A percentile compares a stretch with the other conserved stretches of the same genome.
Conservation (phyloP, 169 alveolate species). For the Plasmodium fragile region DNA sequence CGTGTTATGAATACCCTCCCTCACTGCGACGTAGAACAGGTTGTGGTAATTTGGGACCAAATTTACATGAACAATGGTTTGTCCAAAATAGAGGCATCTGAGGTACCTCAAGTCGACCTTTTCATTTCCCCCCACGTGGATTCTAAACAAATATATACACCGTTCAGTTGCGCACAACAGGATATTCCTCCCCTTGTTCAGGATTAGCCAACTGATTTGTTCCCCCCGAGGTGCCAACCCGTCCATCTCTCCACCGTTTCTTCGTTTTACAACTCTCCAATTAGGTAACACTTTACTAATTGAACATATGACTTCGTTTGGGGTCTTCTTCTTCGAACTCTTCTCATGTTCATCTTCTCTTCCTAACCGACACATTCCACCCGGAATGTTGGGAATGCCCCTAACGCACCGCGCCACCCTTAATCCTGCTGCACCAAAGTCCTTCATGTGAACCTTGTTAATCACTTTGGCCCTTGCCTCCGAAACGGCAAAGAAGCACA, state of each 20-base stretch:
- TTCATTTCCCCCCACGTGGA: constrained; percentile 39
- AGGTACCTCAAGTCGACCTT: constrained; percentile 33
- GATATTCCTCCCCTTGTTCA: constrained; percentile 24
- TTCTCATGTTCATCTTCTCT: not conserved
- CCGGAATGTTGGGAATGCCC: not conserved
- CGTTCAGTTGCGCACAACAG: constrained; percentile 14
- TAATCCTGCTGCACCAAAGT: not conserved
- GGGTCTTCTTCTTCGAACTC: not conserved
- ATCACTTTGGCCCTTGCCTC: constrained; percentile 23
- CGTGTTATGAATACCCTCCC: not conserved
- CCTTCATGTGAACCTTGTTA: not conserved
- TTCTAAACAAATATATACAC: constrained; percentile 15
- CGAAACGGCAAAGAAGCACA: constrained; percentile 31
- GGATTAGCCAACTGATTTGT: constrained; percentile 21
- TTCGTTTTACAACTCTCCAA: not conserved
- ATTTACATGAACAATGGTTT: constrained; percentile 25
- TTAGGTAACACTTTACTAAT: not conserved
- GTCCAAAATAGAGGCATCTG: not conserved
- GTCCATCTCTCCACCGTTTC: not conserved
- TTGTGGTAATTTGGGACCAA: constrained; percentile 26
- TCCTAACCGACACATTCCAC: not conserved
- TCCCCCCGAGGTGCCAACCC: not conserved
- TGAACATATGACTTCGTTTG: constrained; percentile 2
- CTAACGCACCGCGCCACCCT: not conserved
- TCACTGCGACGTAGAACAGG: constrained; percentile 31